These are phyloP conservation scores for Pulveroboletus ravenelii DNA, from an alignment of 768 basidiomycete species.

Conservation along the genomic window DNA sequence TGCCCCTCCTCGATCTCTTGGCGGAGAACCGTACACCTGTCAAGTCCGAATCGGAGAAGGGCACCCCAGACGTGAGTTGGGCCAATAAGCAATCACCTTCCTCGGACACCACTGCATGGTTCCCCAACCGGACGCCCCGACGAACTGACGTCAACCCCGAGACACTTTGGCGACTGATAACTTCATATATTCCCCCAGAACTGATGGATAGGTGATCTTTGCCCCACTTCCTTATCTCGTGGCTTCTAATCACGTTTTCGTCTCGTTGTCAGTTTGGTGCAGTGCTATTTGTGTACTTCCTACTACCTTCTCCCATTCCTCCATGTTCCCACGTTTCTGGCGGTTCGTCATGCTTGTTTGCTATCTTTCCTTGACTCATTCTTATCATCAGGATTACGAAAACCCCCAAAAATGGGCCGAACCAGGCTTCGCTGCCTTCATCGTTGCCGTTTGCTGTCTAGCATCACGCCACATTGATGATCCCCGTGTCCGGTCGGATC, in stretches of 20 bases:
- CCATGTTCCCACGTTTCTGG: slow-evolving; percentile 84
- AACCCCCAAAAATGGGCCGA: slow-evolving; percentile 95
- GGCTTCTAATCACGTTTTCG: slow-evolving; percentile 11
- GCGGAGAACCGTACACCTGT: slow-evolving; percentile 60
- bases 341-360: slow-evolving; percentile 40
- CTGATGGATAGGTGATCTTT: slow-evolving; percentile 82
- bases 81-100: slow-evolving; percentile 31
- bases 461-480: slow-evolving; percentile 93
- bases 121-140: slow-evolving; percentile 74
- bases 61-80: slow-evolving; percentile 25
- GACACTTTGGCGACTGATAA: slow-evolving; percentile 81
- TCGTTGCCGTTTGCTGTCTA: slow-evolving; percentile 88
- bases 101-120: slow-evolving; percentile 54
- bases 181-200: slow-evolving; percentile 80
- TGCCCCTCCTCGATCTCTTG: slow-evolving; percentile 81
- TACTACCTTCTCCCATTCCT: slow-evolving; percentile 90
- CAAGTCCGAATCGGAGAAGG: slow-evolving; percentile 31
- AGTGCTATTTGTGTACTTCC: slow-evolving; percentile 87
- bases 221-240: slow-evolving; percentile 9
- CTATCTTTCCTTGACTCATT: slow-evolving; percentile 14
- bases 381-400: slow-evolving; percentile 68
- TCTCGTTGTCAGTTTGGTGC: slow-evolving; percentile 52
- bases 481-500: slow-evolving; percentile 78
- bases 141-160: slow-evolving; percentile 83
- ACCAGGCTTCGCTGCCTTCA: slow-evolving; percentile 90